phyloP scores from a whole-genome alignment of 345 rosid genomes.

The Garcia nutans region DNA sequence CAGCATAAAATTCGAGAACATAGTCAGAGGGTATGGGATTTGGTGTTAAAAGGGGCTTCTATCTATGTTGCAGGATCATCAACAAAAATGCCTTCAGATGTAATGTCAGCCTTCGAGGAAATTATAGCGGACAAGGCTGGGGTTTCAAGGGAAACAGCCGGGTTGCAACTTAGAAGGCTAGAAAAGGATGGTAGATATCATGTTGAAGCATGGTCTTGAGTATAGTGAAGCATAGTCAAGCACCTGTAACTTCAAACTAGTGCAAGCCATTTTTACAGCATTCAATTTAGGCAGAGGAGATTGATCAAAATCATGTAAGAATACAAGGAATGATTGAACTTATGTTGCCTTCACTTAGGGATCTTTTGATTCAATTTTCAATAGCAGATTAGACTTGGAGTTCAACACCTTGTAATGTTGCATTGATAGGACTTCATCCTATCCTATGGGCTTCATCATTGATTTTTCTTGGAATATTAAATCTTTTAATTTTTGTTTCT shows the following conservation, averaged over 20 bases:
- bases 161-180: constrained; percentile 55
- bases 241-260: neutral
- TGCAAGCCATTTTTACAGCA: neutral
- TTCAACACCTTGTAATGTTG: no score
- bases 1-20: constrained; percentile 76
- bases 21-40: constrained; percentile 57
- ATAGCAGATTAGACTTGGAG: no score
- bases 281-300: neutral
- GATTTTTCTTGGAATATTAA: no score
- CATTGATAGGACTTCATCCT: no score
- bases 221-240: neutral
- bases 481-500: no score
- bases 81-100: constrained; percentile 88
- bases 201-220: constrained; percentile 97
- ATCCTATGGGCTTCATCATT: no score
- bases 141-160: constrained; percentile 56
- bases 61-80: constrained; percentile 87
- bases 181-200: constrained; percentile 79
- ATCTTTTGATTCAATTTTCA: no score
- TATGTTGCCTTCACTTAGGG: no score
- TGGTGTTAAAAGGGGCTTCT: constrained; percentile 60
- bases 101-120: constrained; percentile 71
- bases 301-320: neutral
- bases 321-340: no score
- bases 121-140: constrained; percentile 60